Base-by-base conservation (phyloP, 2,329 filamentous ascomycete genomes). In the Talaromyces sp. region DNA sequence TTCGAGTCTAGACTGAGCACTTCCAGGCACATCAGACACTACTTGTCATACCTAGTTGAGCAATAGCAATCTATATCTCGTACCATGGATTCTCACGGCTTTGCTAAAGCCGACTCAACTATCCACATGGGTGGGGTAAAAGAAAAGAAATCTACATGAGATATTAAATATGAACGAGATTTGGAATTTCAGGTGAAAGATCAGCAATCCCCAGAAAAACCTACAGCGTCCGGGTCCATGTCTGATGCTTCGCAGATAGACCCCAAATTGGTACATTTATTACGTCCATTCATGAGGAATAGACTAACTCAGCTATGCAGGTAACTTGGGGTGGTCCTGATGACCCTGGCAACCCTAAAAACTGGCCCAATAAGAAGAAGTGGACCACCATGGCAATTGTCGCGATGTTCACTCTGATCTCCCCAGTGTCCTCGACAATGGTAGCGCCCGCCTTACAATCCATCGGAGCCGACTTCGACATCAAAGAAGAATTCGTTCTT, bases 351-450 rank as follows among this genome's bases (percentile, higher is more conserved):
- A 55, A 55, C 42, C 55, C 57, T 1, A 40, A 47, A 3, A 55
- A 58, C 24, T 60, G 55, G 57, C 13, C 41, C 2, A 55, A 20
- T 11, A 29, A 30, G 4, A 22, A 17, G 6, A 57, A 52, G 17
- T 56, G 50, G 54, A 47, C 29, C 19, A 51, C 52, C 14, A 27
- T 69, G 74, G 17, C 11, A n/a, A 8, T 44, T 29, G 32, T 50
- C 17, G 16, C 30, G 1, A 36, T 30, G 14, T 37, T 44, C 20
- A 39, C 32, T n/a, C 27, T 50, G 7, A 24, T 50, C 29, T 50
- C 48, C 8, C 40, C 48, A 4, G 30, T 50, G 10, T 37, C 48
- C 2, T 50, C 48, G 6, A 36, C 48, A 3, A 35, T 50, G 19
- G 17, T 39, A 13, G 40, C 48, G 13, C 40, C 48, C 14, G 40